Evolutionary conservation across 371 early-diverging fungal genomes (phyloP), one percentile per base, ranked within the genome.

Genomic region (Apophysomyces elegans): DNA sequence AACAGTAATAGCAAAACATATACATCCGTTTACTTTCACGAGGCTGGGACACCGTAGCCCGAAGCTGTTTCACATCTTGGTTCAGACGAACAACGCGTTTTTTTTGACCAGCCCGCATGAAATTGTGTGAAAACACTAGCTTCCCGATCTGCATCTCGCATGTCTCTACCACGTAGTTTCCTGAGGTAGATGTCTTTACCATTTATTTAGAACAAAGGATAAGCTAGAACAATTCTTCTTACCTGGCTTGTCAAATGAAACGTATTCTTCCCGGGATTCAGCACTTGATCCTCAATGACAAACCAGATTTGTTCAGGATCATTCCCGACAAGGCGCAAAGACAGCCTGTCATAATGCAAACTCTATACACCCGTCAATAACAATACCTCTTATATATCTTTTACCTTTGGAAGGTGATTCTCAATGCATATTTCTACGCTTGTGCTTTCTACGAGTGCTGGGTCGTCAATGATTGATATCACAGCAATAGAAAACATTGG

Each of bases 201-300:
- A 36, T 45, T 38, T 13, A 11, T 44, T 18, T 47, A 37, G 18
- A 43, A 41, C n/a, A 46, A 36, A 46, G 36, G 61, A 37, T 14
- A 38, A 16, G 16, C 7, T 39, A 26, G 7, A 21, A 11, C 32
- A 35, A 37, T 18, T 38, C 36, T 36, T 37, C 60, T 69, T 76
- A 91, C 92, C 69, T 87, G 84, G 58, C 92, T 88, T 11, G 81
- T 80, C 5, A 91, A 75, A 11, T 83, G 74, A 63, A 88, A 78
- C 0, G 78, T 73, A 64, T 90, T 92, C 47, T 78, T 76, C 14
- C 92, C 93, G n/a, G 90, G 86, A n/a, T 78, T 63, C 35, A 93
- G 61, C 8, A 73, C 71, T 56, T 85, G 77, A 37, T 84, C 67
- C 16, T 62, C 37, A 37, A 72, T 64, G 5, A 64, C 64, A 59